Conservation (phyloP, 768 basidiomycete species). For the Mycena polygramma region DNA sequence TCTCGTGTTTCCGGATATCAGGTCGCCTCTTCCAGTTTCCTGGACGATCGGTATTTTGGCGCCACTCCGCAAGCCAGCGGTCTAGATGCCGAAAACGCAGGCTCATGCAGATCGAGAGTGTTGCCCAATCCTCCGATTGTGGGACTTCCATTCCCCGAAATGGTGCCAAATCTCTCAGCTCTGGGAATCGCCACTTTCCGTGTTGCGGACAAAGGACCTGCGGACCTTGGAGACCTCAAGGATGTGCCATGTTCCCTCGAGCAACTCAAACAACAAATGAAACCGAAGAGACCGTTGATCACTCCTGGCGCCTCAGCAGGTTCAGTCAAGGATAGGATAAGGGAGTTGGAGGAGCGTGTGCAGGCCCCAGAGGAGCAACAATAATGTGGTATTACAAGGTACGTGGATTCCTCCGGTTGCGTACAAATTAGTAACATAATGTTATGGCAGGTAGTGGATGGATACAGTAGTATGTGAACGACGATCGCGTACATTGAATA, state of each 20-base stretch:
- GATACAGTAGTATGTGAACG: constrained; percentile 11
- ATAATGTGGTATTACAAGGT: too few species aligned
- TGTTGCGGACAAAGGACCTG: constrained; percentile 9
- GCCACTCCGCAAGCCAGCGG: not conserved
- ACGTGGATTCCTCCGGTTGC: too few species aligned
- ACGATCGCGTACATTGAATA: constrained; percentile 1
- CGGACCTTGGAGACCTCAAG: constrained; percentile 15
- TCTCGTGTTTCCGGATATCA: constrained; percentile 20
- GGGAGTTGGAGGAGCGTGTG: constrained; percentile 53
- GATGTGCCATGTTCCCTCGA: not conserved
- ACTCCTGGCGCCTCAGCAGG: constrained; percentile 22
- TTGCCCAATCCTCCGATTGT: constrained; percentile 37
- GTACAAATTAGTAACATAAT: not conserved
- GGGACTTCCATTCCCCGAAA: constrained; percentile 24
- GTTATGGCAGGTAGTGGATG: not conserved
- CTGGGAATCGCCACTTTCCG: not conserved
- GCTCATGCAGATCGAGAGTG: constrained; percentile 29
- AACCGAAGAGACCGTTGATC: constrained; percentile 22
- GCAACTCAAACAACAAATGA: constrained; percentile 4
- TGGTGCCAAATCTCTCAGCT: not conserved
- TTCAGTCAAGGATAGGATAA: constrained; percentile 58
- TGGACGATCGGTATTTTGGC: constrained; percentile 27
- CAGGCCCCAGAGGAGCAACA: constrained; percentile 28
- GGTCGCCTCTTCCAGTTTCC: constrained; percentile 31
- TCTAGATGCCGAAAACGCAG: not conserved